A percentile compares a stretch with the other conserved stretches of the same genome.
Conservation (phyloP, 345 rosid species). For the Noccaea bulbosa region DNA sequence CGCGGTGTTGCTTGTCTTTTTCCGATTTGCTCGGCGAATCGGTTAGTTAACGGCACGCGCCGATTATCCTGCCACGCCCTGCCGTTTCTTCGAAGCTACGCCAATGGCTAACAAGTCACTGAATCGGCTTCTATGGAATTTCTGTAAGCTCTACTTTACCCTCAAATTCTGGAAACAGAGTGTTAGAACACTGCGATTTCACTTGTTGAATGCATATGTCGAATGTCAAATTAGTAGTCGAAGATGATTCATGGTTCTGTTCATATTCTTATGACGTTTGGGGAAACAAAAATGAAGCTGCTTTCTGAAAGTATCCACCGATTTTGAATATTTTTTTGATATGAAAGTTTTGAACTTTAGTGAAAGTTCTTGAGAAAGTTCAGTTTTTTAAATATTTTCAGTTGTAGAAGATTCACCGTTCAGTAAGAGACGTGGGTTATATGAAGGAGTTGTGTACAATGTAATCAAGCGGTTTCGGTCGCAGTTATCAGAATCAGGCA, state of each 20-base stretch:
- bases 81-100: neutral
- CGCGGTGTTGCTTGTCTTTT: slow-evolving; percentile 13
- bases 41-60: slow-evolving; percentile 30
- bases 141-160: slow-evolving; percentile 37
- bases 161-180: neutral
- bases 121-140: slow-evolving; percentile 40
- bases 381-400: neutral
- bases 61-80: neutral
- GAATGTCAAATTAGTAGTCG: neutral
- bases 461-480: slow-evolving; percentile 55
- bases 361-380: slow-evolving; percentile 10
- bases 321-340: neutral
- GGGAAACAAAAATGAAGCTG: neutral
- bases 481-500: slow-evolving; percentile 48
- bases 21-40: slow-evolving; percentile 33
- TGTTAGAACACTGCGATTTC: neutral
- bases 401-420: slow-evolving; percentile 35
- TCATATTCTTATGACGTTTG: neutral
- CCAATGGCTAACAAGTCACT: slow-evolving; percentile 38
- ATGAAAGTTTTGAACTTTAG: slow-evolving; percentile 22
- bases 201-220: neutral
- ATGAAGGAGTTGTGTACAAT: slow-evolving; percentile 48
- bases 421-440: slow-evolving; percentile 46
- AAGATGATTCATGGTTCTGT: slow-evolving; percentile 1
- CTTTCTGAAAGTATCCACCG: neutral